A percentile compares a stretch with the other conserved stretches of the same genome.
These are phyloP conservation scores for Casuarina cunninghamiana DNA, from an alignment of 306 rosid genomes.

Conservation along the genomic window DNA sequence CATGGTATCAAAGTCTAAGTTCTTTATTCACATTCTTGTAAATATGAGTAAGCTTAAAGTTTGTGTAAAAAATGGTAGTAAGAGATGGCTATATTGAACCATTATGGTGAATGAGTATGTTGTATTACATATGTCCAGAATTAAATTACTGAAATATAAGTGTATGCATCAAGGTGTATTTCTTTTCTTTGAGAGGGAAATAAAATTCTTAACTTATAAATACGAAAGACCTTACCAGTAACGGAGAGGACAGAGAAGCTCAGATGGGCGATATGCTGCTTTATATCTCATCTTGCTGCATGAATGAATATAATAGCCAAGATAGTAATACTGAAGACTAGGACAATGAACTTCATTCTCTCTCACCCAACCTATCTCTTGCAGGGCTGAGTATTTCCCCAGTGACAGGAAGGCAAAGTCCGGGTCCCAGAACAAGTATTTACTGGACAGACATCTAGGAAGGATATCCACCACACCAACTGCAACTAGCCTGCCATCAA, in stretches of 20 bases:
- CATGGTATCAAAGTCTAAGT: no score
- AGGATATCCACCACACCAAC: conserved; percentile 97
- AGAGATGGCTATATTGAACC: no score
- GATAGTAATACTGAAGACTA: conserved; percentile 84
- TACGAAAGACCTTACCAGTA: conserved; percentile 73
- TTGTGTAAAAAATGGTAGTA: no score
- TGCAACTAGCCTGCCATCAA: conserved; percentile 82
- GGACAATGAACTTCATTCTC: conserved; percentile 75
- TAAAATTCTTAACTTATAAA: conserved; percentile 6
- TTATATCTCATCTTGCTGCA: conserved; percentile 95
- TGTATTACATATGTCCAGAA: no score
- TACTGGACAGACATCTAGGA: conserved; percentile 91
- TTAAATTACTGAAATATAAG: no score
- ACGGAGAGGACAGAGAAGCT: conserved; percentile 89
- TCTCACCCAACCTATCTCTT: conserved; percentile 90
- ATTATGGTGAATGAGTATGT: no score
- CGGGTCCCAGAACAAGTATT: conserved; percentile 98
- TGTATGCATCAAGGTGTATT: conserved; percentile 9
- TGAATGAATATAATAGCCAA: conserved; percentile 94
- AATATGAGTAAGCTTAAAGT: no score
- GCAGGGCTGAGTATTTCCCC: conserved; percentile 90
- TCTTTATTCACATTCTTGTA: no score
- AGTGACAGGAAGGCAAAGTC: conserved; percentile 89
- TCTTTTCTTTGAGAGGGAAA: no score
- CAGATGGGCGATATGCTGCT: conserved; percentile 85